These are phyloP conservation scores for Quercus bicolor DNA, from an alignment of 306 rosid genomes.

Conservation along the genomic window DNA sequence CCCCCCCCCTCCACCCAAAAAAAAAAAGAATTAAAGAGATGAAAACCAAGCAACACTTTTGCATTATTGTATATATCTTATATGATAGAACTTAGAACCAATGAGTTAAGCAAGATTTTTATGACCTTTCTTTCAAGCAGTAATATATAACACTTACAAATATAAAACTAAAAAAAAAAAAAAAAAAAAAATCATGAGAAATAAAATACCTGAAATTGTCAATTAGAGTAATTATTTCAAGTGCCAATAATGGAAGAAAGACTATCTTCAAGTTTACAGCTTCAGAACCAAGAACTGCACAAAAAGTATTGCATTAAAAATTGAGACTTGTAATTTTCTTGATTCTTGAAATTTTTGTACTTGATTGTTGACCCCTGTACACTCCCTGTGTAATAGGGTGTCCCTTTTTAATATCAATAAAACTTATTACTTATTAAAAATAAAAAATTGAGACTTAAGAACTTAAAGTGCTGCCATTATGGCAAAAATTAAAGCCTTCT, in stretches of 20 bases:
- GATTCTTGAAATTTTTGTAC: no score
- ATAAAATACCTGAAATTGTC: constrained; percentile 91
- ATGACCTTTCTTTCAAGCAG: not conserved
- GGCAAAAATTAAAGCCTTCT: constrained; percentile 7
- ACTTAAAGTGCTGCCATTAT: not conserved
- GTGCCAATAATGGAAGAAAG: constrained; percentile 87
- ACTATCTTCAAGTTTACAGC: constrained; percentile 85
- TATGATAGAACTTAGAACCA: not conserved
- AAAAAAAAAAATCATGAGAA: not conserved
- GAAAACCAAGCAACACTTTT: not conserved
- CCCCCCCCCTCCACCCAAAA: accelerated
- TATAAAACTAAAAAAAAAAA: not conserved
- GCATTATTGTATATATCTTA: not conserved
- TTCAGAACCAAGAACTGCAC: constrained; percentile 61
- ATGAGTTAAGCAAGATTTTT: not conserved
- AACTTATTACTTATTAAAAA: no score
- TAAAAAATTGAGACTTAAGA: constrained; percentile 10
- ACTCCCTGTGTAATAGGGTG: no score
- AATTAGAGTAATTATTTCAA: constrained; percentile 71
- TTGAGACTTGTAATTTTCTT: no score
- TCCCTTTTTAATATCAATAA: no score
- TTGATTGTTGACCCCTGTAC: no score
- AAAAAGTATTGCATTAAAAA: constrained; percentile 23
- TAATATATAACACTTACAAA: not conserved
- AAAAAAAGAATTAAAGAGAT: not conserved